Percentiles rank a stretch among this genome's conserved stretches.
Evolutionary conservation across 129 eudicot species (phyloP).

Genomic region (Saussurea involucrata): DNA sequence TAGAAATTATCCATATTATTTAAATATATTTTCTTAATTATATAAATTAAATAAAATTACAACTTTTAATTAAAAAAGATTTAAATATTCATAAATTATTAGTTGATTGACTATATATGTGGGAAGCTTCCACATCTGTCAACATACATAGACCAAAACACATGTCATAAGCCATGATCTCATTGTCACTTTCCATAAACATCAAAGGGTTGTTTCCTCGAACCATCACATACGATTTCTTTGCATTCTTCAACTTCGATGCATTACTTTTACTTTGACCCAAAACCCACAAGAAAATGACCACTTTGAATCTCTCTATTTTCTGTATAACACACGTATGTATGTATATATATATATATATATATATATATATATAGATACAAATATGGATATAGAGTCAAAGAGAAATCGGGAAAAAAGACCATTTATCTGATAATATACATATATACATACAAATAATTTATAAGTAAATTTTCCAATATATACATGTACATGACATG

Average conservation of each 20-base stretch:
- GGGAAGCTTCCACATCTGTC: neutral
- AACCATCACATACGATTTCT: constrained; percentile 10
- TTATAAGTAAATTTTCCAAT: no score
- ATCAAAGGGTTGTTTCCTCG: constrained; percentile 19
- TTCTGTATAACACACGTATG: neutral
- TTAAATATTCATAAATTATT: neutral
- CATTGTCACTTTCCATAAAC: constrained; percentile 7
- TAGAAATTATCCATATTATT: no score
- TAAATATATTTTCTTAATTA: neutral
- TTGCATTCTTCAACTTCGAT: constrained; percentile 16
- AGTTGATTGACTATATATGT: neutral
- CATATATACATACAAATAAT: no score
- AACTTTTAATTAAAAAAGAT: neutral
- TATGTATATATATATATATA: no score
- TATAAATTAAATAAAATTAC: neutral
- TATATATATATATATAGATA: no score
- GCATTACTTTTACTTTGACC: constrained; percentile 31
- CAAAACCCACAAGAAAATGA: constrained; percentile 2
- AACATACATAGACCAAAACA: constrained; percentile 25
- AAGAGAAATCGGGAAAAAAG: no score
- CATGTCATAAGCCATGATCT: constrained; percentile 27
- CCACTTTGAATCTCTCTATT: neutral
- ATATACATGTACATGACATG: no score
- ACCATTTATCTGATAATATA: no score
- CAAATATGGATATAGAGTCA: no score